phyloP scores from a whole-genome alignment of 2,329 filamentous ascomycete genomes.

The Fusarium incarnatum region DNA sequence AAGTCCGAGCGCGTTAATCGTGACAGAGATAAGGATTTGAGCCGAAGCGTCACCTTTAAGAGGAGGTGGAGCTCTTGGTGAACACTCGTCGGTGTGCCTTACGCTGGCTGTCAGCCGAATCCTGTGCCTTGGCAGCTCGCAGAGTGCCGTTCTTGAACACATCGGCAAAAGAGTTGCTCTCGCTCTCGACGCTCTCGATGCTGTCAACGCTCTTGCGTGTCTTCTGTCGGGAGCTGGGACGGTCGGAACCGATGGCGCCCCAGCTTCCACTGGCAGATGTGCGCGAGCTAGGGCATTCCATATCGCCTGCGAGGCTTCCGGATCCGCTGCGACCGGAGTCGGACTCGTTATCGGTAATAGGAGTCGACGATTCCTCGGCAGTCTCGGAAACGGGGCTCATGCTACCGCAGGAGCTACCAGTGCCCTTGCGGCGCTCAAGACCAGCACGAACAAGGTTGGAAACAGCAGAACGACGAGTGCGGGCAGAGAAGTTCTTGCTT shows the following conservation, averaged over 20 bases:
- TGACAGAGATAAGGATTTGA: constrained; percentile 43
- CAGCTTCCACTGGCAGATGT: constrained; percentile 78
- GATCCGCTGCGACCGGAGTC: constrained; percentile 79
- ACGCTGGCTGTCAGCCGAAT: constrained; percentile 71
- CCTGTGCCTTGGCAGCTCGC: constrained; percentile 64
- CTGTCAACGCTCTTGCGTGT: constrained; percentile 72
- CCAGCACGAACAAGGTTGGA: constrained; percentile 92
- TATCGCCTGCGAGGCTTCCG: constrained; percentile 82
- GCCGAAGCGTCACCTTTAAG: constrained; percentile 43
- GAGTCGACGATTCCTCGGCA: constrained; percentile 73
- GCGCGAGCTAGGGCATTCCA: constrained; percentile 77
- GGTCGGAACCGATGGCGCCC: constrained; percentile 88
- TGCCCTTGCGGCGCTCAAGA: constrained; percentile 83
- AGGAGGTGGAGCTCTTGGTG: constrained; percentile 64
- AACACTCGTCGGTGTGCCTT: constrained; percentile 89
- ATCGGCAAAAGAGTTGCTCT: constrained; percentile 72
- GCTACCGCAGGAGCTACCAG: constrained; percentile 77
- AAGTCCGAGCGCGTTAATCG: constrained; percentile 55
- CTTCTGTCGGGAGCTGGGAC: constrained; percentile 78
- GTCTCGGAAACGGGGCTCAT: constrained; percentile 92
- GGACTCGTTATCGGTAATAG: constrained; percentile 79
- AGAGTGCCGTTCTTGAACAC: constrained; percentile 71
- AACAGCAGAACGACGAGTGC: constrained; percentile 90
- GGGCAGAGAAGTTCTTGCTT: constrained; percentile 96
- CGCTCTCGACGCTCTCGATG: constrained; percentile 70